Evolutionary conservation across 1,139 yeast species (phyloP).

Genomic region (Taphrina flavorubra): DNA sequence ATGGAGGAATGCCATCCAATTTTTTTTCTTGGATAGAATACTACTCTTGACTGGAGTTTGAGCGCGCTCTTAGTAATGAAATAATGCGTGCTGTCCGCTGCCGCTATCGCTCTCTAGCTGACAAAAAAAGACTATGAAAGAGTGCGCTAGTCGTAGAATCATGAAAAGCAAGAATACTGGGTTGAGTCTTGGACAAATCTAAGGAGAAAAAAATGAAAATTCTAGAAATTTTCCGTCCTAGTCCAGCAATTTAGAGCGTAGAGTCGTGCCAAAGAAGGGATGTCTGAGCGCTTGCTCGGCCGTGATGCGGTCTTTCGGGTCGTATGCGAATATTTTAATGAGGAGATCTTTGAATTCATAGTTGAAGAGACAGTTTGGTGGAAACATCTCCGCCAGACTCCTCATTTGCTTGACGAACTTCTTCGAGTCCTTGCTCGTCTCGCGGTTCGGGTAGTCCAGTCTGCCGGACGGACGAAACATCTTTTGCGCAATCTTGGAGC

Average conservation of each 20-base stretch:
- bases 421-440: constrained; percentile 57
- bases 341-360: constrained; percentile 63
- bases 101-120: constrained; percentile 14
- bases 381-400: constrained; percentile 26
- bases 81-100: background rate
- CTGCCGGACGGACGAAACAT: constrained; percentile 46
- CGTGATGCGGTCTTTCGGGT: constrained; percentile 75
- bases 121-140: background rate
- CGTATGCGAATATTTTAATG: constrained; percentile 72
- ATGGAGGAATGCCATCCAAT: too few species aligned
- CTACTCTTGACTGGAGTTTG: background rate
- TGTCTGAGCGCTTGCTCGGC: constrained; percentile 78
- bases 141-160: background rate
- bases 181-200: too few species aligned
- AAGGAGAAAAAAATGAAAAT: too few species aligned
- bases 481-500: constrained; percentile 43
- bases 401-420: constrained; percentile 59
- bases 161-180: background rate
- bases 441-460: constrained; percentile 52
- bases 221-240: background rate
- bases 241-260: constrained; percentile 1
- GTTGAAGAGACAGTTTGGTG: constrained; percentile 54
- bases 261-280: constrained; percentile 55
- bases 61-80: background rate
- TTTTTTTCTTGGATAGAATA: background rate